Base-by-base conservation (phyloP, 495 filamentous ascomycete species). In the Gamarada debralockiae region DNA sequence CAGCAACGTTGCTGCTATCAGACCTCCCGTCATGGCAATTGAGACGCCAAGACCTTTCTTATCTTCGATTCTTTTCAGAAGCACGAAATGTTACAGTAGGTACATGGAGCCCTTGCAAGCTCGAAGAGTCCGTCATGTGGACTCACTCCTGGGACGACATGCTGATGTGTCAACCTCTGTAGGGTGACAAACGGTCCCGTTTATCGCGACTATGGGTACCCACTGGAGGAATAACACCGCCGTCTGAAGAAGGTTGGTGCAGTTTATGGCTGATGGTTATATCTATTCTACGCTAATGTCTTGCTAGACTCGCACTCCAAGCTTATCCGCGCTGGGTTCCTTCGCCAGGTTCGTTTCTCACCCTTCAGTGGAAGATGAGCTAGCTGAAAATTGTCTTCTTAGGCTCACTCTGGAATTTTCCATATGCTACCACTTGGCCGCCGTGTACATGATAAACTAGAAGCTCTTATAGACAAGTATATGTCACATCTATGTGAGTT, bases 391-490 rank as follows among this genome's bases (percentile, higher is more conserved):
- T n/a, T 42, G 14, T 36, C 2, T 2, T 46, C 20, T 22, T 31
- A 92, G 82, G 86, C 89, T 34, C 83, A 95, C 58, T 80, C 92
- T 3, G 95, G 93, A 4, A 79, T 98, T 29, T 97, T 97, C 65
- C 95, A 98, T 66, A 77, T 96, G 61, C 75, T 98, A 8, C 93
- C 93, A 1, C 73, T 98, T n/a, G 93, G 93, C 2, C 74, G 89
- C 31, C 76, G 89, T 25, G 89, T 97, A 0, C 91, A 96, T 62
- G 82, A 90, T 42, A 98, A 97, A 65, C 65, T 97, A 23, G 90
- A 97, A 59, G 65, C 66, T 3, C 71, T 97, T 3, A 86, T 98
- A 65, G 91, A 95, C 54, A 89, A 86, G 64, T 83, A 96, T 64
- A 97, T 98, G 93, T 72, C 75, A 23, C 73, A 71, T 49, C 53